These are phyloP conservation scores for Xylaria intraflava DNA, from an alignment of 495 filamentous ascomycete genomes.

Conservation along the genomic window DNA sequence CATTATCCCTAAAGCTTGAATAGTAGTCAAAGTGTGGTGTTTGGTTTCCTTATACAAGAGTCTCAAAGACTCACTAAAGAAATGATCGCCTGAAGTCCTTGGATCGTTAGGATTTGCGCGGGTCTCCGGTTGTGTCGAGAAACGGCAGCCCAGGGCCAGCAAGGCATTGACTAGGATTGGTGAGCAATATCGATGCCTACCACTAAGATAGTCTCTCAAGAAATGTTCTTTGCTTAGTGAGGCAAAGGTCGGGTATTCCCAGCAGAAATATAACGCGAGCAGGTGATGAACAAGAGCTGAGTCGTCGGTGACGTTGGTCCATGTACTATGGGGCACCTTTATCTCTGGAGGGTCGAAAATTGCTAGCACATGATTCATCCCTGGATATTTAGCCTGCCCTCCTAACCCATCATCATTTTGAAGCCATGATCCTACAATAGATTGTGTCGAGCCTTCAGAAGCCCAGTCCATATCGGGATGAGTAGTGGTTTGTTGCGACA, in stretches of 20 bases:
- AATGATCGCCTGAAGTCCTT: slow-evolving; percentile 62
- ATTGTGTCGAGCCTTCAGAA: slow-evolving; percentile 29
- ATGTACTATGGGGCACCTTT: slow-evolving; percentile 38
- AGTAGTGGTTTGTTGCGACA: slow-evolving; percentile 33
- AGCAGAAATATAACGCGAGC: slow-evolving; percentile 68
- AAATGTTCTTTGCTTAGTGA: slow-evolving; percentile 69
- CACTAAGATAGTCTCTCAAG: slow-evolving; percentile 52
- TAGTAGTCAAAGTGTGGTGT: slow-evolving; percentile 61
- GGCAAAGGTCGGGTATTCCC: slow-evolving; percentile 72
- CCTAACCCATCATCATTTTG: slow-evolving; percentile 17
- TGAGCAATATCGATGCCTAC: slow-evolving; percentile 58
- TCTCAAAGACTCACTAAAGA: slow-evolving; percentile 59
- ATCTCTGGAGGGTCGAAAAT: slow-evolving; percentile 27
- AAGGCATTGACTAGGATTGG: slow-evolving; percentile 70
- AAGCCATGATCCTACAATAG: slow-evolving; percentile 37
- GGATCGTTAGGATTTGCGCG: slow-evolving; percentile 54
- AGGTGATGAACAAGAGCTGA: slow-evolving; percentile 53
- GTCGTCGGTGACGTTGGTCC: slow-evolving; percentile 59
- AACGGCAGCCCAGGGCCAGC: slow-evolving; percentile 65
- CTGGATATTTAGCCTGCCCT: slow-evolving; percentile 22
- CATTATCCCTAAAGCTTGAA: slow-evolving; percentile 75
- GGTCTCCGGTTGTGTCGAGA: slow-evolving; percentile 58
- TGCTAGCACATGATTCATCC: slow-evolving; percentile 33
- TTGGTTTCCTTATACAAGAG: slow-evolving; percentile 52
- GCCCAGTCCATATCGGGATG: slow-evolving; percentile 35